These are phyloP conservation scores for Starmerella ratchasimensis DNA, from an alignment of 805 yeast genomes.

Conservation along the genomic window DNA sequence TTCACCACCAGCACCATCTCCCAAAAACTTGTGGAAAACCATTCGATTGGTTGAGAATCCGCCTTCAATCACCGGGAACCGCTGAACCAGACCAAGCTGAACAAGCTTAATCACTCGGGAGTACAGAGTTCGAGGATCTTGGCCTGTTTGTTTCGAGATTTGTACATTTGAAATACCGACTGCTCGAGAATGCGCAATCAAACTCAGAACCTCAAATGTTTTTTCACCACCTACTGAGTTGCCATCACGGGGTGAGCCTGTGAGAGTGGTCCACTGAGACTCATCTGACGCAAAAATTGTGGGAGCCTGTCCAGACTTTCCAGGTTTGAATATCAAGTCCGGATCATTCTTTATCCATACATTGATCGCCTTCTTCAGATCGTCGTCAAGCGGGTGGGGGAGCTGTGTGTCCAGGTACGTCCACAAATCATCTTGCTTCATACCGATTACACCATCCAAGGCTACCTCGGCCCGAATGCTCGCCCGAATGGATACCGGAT, in stretches of 20 bases:
- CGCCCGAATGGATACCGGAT: slow-evolving; percentile 13
- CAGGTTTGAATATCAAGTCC: slow-evolving; percentile 7
- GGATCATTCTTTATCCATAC: slow-evolving; percentile 13
- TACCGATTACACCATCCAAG: slow-evolving; percentile 15
- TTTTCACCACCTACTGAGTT: slow-evolving; percentile 25
- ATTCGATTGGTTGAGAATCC: slow-evolving; percentile 26
- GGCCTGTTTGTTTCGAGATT: slow-evolving; percentile 27
- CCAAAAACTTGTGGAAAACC: slow-evolving; percentile 14
- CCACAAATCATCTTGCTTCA: slow-evolving; percentile 11
- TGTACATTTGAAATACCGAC: slow-evolving; percentile 28
- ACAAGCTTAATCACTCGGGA: slow-evolving; percentile 25
- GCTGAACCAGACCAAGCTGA: slow-evolving; percentile 26
- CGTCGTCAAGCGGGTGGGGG: slow-evolving; percentile 10
- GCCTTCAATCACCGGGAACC: slow-evolving; percentile 25
- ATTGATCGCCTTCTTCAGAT: slow-evolving; percentile 13
- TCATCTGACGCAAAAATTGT: slow-evolving; percentile 24
- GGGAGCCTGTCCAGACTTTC: background rate
- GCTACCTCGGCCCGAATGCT: slow-evolving; percentile 14
- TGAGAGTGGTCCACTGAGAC: slow-evolving; percentile 27
- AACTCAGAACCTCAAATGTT: slow-evolving; percentile 30
- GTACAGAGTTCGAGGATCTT: slow-evolving; percentile 30
- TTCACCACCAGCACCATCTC: background rate
- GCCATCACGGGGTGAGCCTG: slow-evolving; percentile 23
- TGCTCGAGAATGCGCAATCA: slow-evolving; percentile 30
- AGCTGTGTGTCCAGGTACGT: background rate